Percentiles rank a stretch among this genome's conserved stretches.
phyloP scores from a whole-genome alignment of 2,329 filamentous ascomycete species.

The Pseudogymnoascus sp. region DNA sequence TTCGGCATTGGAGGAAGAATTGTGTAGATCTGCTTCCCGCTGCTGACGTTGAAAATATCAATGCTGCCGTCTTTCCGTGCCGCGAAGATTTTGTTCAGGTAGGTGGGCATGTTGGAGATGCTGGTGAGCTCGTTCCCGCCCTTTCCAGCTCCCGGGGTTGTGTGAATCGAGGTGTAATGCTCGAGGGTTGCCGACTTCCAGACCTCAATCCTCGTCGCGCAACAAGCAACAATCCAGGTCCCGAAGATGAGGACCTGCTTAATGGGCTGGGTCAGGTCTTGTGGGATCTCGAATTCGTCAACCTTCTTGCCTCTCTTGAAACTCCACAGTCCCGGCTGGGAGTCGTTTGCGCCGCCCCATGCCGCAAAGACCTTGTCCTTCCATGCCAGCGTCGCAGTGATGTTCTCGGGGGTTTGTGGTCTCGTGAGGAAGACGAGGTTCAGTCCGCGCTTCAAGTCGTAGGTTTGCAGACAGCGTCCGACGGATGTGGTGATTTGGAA shows the following conservation, averaged over 20 bases:
- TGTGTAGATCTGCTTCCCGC: constrained; percentile 83
- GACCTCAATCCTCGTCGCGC: constrained; percentile 69
- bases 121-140: constrained; percentile 64
- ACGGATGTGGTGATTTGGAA: constrained; percentile 97
- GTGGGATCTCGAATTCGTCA: constrained; percentile 63
- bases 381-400: constrained; percentile 83
- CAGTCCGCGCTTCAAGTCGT: constrained; percentile 83
- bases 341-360: constrained; percentile 60
- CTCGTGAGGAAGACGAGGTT: constrained; percentile 90
- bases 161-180: constrained; percentile 77
- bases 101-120: constrained; percentile 85
- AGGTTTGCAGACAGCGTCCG: constrained; percentile 85
- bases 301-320: constrained; percentile 87
- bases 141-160: constrained; percentile 48
- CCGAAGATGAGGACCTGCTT: constrained; percentile 76
- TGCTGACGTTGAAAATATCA: constrained; percentile 96
- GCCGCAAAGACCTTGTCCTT: constrained; percentile 83
- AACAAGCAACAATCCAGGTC: constrained; percentile 81
- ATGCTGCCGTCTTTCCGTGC: constrained; percentile 81
- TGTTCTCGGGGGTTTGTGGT: constrained; percentile 76
- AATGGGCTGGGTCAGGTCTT: constrained; percentile 62
- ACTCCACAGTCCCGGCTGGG: constrained; percentile 68
- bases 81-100: constrained; percentile 90
- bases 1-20: constrained; percentile 68
- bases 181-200: constrained; percentile 81